Evolutionary conservation across 2,329 filamentous ascomycete genomes (phyloP).

Genomic region (Helotiales sp.): DNA sequence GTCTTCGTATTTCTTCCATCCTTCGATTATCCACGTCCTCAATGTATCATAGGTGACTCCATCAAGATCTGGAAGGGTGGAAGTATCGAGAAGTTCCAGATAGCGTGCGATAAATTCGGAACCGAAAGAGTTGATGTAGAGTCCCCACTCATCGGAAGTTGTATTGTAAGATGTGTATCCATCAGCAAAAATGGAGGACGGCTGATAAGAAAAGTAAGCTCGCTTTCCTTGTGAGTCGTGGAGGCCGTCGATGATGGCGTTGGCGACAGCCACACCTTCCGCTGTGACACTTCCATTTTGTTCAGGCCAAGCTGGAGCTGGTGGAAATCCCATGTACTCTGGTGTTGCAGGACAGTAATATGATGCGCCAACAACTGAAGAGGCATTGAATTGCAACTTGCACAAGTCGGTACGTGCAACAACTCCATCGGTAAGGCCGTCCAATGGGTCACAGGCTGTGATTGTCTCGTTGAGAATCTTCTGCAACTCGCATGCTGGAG

Average conservation of each 20-base stretch:
- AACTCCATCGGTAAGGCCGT: conserved; percentile 55
- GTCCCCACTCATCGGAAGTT: conserved; percentile 35
- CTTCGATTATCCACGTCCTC: conserved; percentile 52
- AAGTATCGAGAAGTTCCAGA: conserved; percentile 40
- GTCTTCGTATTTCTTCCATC: conserved; percentile 49
- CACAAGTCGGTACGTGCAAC: conserved; percentile 50
- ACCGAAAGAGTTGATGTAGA: conserved; percentile 36
- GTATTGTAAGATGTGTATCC: conserved; percentile 36
- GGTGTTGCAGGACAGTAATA: conserved; percentile 43
- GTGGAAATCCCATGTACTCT: not conserved
- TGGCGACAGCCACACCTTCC: conserved; percentile 37
- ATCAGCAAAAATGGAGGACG: conserved; percentile 34
- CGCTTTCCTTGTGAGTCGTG: conserved; percentile 37
- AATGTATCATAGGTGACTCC: conserved; percentile 57
- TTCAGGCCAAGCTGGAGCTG: conserved; percentile 16
- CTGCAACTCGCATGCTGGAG: conserved; percentile 46
- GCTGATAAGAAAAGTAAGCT: conserved; percentile 40
- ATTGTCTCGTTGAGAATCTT: conserved; percentile 57
- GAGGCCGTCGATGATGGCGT: conserved; percentile 38
- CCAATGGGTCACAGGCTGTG: conserved; percentile 52
- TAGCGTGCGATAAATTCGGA: conserved; percentile 43
- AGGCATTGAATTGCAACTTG: conserved; percentile 46
- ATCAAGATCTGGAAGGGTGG: conserved; percentile 45
- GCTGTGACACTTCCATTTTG: conserved; percentile 26
- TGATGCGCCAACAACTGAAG: conserved; percentile 44